These are phyloP conservation scores for Botrytis fragariae DNA, from an alignment of 2,329 filamentous ascomycete species.

Conservation along the genomic window DNA sequence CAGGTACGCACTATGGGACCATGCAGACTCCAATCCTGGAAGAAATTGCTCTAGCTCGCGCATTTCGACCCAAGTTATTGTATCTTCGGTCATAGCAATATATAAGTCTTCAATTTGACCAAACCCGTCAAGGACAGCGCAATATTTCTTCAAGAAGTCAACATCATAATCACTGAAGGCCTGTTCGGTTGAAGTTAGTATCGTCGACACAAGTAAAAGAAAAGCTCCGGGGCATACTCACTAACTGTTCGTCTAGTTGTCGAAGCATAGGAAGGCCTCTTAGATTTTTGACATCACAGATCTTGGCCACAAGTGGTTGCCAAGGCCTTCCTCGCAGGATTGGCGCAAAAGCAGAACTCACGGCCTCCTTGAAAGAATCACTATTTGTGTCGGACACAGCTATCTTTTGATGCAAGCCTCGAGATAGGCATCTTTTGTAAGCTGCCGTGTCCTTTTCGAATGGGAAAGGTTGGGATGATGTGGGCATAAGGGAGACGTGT, in stretches of 20 bases:
- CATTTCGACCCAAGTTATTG: constrained; percentile 53
- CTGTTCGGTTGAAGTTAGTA: background rate
- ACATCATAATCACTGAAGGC: constrained; percentile 43
- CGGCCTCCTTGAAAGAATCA: constrained; percentile 49
- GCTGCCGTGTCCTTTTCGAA: constrained; percentile 61
- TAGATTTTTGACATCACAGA: constrained; percentile 54
- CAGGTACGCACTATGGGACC: constrained; percentile 51
- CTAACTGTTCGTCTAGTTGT: constrained; percentile 47
- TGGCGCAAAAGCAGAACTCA: constrained; percentile 49
- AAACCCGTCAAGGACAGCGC: constrained; percentile 53
- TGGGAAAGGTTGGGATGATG: constrained; percentile 53
- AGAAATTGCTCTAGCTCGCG: constrained; percentile 48
- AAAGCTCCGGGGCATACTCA: constrained; percentile 33
- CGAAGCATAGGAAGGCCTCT: constrained; percentile 59
- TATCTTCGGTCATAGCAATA: constrained; percentile 54
- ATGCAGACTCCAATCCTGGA: constrained; percentile 54
- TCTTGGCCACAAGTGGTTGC: constrained; percentile 57
- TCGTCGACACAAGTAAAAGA: background rate
- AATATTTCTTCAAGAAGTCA: constrained; percentile 52
- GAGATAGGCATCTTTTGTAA: constrained; percentile 59
- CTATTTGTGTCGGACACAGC: constrained; percentile 51
- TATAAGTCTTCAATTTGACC: constrained; percentile 59
- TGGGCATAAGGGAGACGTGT: constrained; percentile 58
- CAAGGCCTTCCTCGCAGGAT: constrained; percentile 52
- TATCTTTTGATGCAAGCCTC: constrained; percentile 57